A percentile compares a stretch with the other conserved stretches of the same genome.
Conservation (phyloP, 1,284 basidiomycete genomes). For the Apiotrichum montevideense region DNA sequence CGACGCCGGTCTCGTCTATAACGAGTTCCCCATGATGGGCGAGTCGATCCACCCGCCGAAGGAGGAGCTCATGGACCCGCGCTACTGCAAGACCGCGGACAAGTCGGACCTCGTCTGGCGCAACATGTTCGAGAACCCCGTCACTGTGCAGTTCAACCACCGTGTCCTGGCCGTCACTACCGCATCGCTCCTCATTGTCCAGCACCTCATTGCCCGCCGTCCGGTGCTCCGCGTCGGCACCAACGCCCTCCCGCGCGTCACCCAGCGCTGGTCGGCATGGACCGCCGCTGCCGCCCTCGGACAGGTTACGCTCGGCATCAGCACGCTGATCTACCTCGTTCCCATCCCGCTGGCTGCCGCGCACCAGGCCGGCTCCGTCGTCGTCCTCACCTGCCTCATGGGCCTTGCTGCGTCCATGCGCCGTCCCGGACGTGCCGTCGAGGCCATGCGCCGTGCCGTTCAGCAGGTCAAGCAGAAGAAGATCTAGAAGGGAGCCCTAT, state of each 20-base stretch:
- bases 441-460: conserved; percentile 14
- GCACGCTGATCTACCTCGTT: conserved; percentile 87
- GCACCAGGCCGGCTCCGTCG: conserved; percentile 91
- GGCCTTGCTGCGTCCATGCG: conserved; percentile 69
- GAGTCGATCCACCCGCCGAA: conserved; percentile 73
- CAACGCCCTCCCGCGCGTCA: conserved; percentile 60
- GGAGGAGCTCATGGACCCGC: conserved; percentile 72
- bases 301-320: conserved; percentile 84
- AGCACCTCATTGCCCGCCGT: conserved; percentile 58
- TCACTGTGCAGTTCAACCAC: conserved; percentile 95
- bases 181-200: conserved; percentile 61
- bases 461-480: conserved; percentile 2
- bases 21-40: conserved; percentile 97
- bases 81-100: conserved; percentile 65
- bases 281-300: conserved; percentile 77
- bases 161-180: conserved; percentile 77
- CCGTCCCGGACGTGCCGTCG: conserved; percentile 63
- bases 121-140: conserved; percentile 95
- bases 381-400: conserved; percentile 76
- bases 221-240: conserved; percentile 51
- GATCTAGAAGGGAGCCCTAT: background rate
- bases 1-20: conserved; percentile 93
- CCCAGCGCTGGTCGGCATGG: conserved; percentile 58
- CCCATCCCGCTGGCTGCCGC: conserved; percentile 85
- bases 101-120: conserved; percentile 77